Conservation (phyloP, 2,329 filamentous ascomycete species). For the Penicillium sp. region DNA sequence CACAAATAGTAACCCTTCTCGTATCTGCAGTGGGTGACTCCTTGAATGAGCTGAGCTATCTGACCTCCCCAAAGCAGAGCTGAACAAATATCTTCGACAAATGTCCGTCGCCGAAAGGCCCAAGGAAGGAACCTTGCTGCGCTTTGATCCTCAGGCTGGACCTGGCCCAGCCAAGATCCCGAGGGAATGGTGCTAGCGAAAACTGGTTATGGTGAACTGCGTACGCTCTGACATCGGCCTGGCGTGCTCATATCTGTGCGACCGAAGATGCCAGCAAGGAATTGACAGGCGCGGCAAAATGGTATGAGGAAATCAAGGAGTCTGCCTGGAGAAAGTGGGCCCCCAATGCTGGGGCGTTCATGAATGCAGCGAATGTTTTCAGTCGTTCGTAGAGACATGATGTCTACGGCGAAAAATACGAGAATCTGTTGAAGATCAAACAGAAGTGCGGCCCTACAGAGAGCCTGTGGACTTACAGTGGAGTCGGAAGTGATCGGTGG, state of each 20-base stretch:
- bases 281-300: slow-evolving; percentile 1
- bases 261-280: slow-evolving; percentile 7
- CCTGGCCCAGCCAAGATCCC: slow-evolving; percentile 7
- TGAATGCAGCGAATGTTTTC: slow-evolving; percentile 27
- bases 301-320: slow-evolving; percentile 18
- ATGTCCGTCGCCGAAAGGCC: slow-evolving; percentile 19
- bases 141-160: slow-evolving; percentile 28
- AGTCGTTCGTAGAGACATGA: slow-evolving; percentile 23
- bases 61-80: slow-evolving; percentile 10
- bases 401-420: slow-evolving; percentile 32
- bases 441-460: slow-evolving; percentile 29
- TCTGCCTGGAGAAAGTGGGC: slow-evolving; percentile 28
- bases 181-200: slow-evolving; percentile 14
- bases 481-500: slow-evolving; percentile 26
- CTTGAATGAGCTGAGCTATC: slow-evolving; percentile 36
- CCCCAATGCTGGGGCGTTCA: slow-evolving; percentile 27
- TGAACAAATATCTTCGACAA: slow-evolving; percentile 11
- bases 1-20: no score
- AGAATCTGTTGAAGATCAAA: slow-evolving; percentile 27
- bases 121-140: slow-evolving; percentile 26
- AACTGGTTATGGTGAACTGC: slow-evolving; percentile 37
- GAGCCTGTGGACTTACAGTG: slow-evolving; percentile 19
- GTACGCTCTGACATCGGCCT: slow-evolving; percentile 35
- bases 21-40: slow-evolving; percentile 37
- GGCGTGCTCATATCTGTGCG: slow-evolving; percentile 20